Percentiles rank a stretch among this genome's conserved stretches.
Evolutionary conservation across 1,284 basidiomycete genomes (phyloP).

Genomic region (Trichosporon faecale): DNA sequence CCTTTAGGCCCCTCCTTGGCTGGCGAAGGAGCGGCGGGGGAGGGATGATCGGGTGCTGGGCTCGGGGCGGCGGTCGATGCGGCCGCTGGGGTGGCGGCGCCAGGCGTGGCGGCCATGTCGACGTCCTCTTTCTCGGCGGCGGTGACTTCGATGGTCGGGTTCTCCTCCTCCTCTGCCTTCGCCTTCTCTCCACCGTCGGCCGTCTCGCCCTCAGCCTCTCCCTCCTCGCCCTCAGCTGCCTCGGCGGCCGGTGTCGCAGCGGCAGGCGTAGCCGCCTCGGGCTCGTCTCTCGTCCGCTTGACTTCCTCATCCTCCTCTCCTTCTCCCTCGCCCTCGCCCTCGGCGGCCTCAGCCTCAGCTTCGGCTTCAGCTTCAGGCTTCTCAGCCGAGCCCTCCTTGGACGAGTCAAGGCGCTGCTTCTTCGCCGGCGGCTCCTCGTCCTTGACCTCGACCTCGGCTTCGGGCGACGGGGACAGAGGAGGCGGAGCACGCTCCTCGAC

Average conservation of each 20-base stretch:
- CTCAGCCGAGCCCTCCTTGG: slow-evolving; percentile 8
- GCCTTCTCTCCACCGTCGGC: neutral
- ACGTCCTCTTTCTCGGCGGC: slow-evolving; percentile 18
- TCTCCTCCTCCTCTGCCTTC: neutral
- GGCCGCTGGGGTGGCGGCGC: slow-evolving; percentile 1
- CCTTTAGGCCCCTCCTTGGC: neutral
- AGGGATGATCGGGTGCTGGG: slow-evolving; percentile 8
- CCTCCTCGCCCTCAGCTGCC: neutral
- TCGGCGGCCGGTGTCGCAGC: neutral
- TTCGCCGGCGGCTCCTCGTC: slow-evolving; percentile 17
- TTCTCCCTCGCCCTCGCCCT: slow-evolving; percentile 17
- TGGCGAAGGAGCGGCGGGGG: neutral
- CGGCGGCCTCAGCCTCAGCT: slow-evolving; percentile 13
- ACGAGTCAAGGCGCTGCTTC: slow-evolving; percentile 12
- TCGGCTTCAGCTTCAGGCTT: slow-evolving; percentile 13
- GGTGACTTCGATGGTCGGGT: slow-evolving; percentile 1
- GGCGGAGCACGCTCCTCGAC: slow-evolving; percentile 20
- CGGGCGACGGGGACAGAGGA: neutral
- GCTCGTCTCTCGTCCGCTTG: neutral
- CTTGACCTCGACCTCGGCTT: slow-evolving; percentile 15
- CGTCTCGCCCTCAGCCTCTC: neutral
- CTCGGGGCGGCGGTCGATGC: slow-evolving; percentile 2
- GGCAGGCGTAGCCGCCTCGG: slow-evolving; percentile 3
- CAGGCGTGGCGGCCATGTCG: slow-evolving; percentile 20
- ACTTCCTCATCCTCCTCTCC: slow-evolving; percentile 42